A percentile compares a stretch with the other conserved stretches of the same genome.
Conservation (phyloP, 441 rosid species). For the Erodium texanum region DNA sequence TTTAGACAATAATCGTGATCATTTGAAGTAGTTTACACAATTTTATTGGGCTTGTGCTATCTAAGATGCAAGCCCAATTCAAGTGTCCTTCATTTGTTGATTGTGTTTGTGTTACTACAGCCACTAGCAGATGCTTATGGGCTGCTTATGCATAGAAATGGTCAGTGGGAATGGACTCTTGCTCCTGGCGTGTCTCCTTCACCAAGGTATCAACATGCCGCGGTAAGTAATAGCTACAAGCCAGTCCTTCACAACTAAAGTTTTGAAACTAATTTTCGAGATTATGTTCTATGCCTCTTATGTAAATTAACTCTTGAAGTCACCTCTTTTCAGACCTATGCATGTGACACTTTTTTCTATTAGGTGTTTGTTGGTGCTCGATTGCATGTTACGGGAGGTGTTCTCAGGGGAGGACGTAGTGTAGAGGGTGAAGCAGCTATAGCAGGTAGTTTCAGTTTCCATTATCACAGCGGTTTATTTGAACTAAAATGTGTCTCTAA, state of each 20-base stretch:
- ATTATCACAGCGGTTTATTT: too few relatives aligned
- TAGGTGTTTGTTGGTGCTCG: conserved; percentile 97
- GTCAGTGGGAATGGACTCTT: conserved; percentile 99
- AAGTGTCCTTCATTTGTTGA: background rate
- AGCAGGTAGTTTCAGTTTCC: conserved; percentile 48
- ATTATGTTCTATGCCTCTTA: background rate
- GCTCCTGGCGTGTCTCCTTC: conserved; percentile 99
- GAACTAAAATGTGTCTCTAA: background rate
- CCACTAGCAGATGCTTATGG: conserved; percentile 97
- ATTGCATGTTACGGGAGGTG: conserved; percentile 95
- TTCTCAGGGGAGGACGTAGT: conserved; percentile 76
- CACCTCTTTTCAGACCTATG: too few relatives aligned
- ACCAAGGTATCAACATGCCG: conserved; percentile 88
- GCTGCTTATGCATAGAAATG: conserved; percentile 93
- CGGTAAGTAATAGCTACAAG: conserved; percentile 43
- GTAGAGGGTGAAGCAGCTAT: conserved; percentile 82
- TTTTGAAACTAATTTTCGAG: background rate
- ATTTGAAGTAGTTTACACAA: background rate
- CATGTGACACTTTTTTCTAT: conserved; percentile 21
- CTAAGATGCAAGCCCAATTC: background rate
- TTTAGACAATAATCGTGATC: background rate
- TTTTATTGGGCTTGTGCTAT: background rate
- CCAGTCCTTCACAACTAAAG: conserved; percentile 9
- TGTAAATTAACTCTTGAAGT: background rate
- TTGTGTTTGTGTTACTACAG: conserved; percentile 35